A percentile compares a stretch with the other conserved stretches of the same genome.
Evolutionary conservation across 805 yeast species (phyloP).

Genomic region (Komagataella kurtzmanii): DNA sequence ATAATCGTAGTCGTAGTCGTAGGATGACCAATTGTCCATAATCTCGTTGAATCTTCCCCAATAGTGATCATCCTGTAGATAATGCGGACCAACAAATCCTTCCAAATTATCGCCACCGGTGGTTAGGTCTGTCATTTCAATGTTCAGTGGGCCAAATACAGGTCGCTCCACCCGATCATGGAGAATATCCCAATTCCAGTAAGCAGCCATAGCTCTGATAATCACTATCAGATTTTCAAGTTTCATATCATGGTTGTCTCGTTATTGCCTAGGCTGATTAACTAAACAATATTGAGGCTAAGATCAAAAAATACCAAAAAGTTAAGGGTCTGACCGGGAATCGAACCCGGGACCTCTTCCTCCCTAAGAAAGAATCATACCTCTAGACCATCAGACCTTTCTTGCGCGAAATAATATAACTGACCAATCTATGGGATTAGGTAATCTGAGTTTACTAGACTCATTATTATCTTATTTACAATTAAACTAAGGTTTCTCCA

Average conservation of each 20-base stretch:
- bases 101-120: neutral
- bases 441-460: neutral
- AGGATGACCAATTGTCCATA: neutral
- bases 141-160: neutral
- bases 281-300: conserved; percentile 17
- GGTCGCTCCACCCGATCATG: neutral
- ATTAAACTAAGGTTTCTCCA: conserved; percentile 72
- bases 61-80: neutral
- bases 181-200: neutral
- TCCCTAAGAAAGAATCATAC: conserved; percentile 8
- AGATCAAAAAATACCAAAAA: neutral
- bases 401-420: neutral
- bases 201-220: neutral
- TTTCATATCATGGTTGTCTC: neutral
- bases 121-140: neutral
- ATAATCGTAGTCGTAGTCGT: neutral
- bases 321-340: conserved; percentile 6
- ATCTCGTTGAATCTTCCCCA: neutral
- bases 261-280: conserved; percentile 14
- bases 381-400: conserved; percentile 6
- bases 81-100: neutral
- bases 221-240: neutral
- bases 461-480: neutral
- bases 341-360: conserved; percentile 8
- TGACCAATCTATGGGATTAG: neutral